Evolutionary conservation across 2,329 filamentous ascomycete genomes (phyloP).

Genomic region (Monilinia vaccinii-corymbosi): DNA sequence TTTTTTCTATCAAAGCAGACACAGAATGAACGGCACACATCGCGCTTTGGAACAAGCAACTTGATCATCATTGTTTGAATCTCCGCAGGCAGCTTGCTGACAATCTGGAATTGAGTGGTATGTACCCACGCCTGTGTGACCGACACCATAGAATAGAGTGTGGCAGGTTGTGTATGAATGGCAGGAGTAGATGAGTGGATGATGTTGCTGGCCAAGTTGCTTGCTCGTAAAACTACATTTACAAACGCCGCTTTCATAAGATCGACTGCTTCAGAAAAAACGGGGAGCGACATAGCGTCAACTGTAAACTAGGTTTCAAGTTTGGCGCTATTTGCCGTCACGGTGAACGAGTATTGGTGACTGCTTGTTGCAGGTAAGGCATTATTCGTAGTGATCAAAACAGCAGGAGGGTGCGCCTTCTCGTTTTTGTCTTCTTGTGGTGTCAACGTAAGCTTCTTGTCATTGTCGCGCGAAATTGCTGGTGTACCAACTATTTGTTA

Average conservation of each 20-base stretch:
- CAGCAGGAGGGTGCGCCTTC: no score
- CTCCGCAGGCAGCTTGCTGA: background rate
- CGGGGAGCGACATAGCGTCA: background rate
- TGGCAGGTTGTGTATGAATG: background rate
- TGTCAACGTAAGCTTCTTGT: no score
- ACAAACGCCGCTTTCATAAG: no score
- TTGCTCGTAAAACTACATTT: background rate
- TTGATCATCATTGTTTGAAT: background rate
- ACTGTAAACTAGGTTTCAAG: background rate
- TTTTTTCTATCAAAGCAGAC: background rate
- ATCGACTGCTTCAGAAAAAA: no score
- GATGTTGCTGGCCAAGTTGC: no score
- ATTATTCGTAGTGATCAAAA: background rate
- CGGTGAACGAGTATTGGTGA: no score
- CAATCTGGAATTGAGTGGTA: background rate
- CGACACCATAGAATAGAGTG: no score
- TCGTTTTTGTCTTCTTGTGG: background rate
- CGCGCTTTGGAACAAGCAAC: background rate
- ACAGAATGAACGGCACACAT: background rate
- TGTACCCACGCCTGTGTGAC: background rate
- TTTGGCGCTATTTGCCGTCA: background rate
- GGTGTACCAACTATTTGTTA: background rate
- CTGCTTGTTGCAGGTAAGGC: background rate
- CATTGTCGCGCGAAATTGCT: background rate
- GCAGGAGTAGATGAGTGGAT: background rate